phyloP scores from a whole-genome alignment of 345 rosid genomes.

The Bruguiera sexangula region DNA sequence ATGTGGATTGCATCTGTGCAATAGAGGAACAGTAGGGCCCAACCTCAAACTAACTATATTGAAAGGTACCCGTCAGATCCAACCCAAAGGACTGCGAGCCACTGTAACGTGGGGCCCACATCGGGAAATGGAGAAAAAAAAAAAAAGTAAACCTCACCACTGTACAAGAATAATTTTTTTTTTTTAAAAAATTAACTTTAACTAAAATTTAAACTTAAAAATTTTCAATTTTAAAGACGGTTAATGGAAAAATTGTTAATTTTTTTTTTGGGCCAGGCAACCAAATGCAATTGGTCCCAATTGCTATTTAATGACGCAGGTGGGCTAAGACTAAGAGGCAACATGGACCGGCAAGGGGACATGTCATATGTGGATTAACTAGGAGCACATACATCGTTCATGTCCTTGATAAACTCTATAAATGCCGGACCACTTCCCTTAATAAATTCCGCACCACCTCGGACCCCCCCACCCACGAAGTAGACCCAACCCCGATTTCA shows the following conservation, averaged over 20 bases:
- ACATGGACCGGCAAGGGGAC: conserved; percentile 13
- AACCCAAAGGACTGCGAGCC: conserved; percentile 33
- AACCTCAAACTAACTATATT: conserved; percentile 3
- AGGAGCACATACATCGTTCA: neutral
- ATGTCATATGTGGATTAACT: neutral
- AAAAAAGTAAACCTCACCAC: too few species aligned
- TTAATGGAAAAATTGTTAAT: too few species aligned
- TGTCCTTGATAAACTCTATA: neutral
- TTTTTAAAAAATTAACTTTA: too few species aligned
- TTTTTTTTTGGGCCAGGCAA: too few species aligned
- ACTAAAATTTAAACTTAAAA: too few species aligned
- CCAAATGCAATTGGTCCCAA: neutral
- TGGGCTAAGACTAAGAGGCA: neutral
- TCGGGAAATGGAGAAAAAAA: conserved; percentile 1
- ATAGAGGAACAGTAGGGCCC: conserved; percentile 16
- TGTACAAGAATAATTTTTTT: too few species aligned
- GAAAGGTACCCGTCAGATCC: conserved; percentile 33
- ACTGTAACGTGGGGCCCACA: conserved; percentile 14
- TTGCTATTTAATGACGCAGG: neutral
- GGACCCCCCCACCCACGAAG: too few species aligned
- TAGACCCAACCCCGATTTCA: too few species aligned
- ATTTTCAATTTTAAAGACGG: too few species aligned
- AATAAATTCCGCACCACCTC: neutral
- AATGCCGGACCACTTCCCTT: neutral
- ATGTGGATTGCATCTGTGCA: neutral